Evolutionary conservation across 805 yeast species (phyloP).

Genomic region (Sugiyamaella smithiae): DNA sequence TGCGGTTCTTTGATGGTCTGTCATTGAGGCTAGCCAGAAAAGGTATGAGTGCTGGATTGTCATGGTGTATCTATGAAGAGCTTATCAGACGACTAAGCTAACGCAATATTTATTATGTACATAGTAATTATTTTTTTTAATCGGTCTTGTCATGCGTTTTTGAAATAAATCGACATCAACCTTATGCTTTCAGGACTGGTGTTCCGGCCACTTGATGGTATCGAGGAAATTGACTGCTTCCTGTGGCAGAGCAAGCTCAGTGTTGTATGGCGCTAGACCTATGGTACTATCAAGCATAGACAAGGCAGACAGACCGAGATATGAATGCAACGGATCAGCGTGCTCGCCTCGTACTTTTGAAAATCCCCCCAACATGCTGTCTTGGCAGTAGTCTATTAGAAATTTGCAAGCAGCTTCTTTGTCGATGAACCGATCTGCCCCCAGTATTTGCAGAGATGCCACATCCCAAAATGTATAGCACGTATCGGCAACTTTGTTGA

Average conservation of each 20-base stretch:
- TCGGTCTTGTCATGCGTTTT: not conserved
- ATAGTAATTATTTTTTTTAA: slow-evolving; percentile 7
- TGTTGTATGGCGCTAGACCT: slow-evolving; percentile 28
- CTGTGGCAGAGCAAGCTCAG: slow-evolving; percentile 32
- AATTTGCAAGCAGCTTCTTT: slow-evolving; percentile 39
- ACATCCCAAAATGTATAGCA: slow-evolving; percentile 86
- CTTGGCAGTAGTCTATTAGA: slow-evolving; percentile 57
- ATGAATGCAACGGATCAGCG: slow-evolving; percentile 66
- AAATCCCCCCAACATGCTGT: slow-evolving; percentile 70
- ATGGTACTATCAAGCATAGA: slow-evolving; percentile 32
- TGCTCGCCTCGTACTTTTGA: slow-evolving; percentile 52
- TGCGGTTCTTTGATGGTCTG: slow-evolving; percentile 76
- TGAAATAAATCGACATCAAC: too few species aligned
- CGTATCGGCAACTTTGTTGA: slow-evolving; percentile 80
- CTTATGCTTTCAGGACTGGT: too few species aligned
- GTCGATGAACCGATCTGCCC: slow-evolving; percentile 36
- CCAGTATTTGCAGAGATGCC: slow-evolving; percentile 53
- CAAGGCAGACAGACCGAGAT: slow-evolving; percentile 50
- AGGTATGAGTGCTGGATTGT: slow-evolving; percentile 88
- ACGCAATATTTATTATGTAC: slow-evolving; percentile 3
- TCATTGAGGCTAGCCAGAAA: slow-evolving; percentile 78
- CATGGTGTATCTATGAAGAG: slow-evolving; percentile 97
- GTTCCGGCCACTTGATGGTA: slow-evolving; percentile 11
- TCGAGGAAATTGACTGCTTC: slow-evolving; percentile 21
- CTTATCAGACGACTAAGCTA: slow-evolving; percentile 41